phyloP scores from a whole-genome alignment of 2,329 filamentous ascomycete species.

The Dactylellina cionopaga region DNA sequence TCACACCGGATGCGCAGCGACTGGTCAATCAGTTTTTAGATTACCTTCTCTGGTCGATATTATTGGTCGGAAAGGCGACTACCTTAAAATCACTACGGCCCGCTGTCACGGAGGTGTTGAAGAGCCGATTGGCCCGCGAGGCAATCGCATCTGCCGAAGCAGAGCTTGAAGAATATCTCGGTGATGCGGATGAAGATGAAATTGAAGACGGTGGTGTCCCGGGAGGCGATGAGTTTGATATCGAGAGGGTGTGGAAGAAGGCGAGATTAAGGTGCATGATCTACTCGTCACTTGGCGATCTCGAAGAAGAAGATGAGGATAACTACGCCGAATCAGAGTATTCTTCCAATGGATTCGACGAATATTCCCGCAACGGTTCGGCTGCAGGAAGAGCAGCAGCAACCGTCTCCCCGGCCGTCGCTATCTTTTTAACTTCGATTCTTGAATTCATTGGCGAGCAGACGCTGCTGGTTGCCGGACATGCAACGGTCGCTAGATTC shows the following conservation, averaged over 20 bases:
- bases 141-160: conserved; percentile 85
- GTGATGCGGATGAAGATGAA: conserved; percentile 76
- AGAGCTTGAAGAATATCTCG: conserved; percentile 86
- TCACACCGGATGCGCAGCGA: conserved; percentile 71
- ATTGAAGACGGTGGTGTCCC: conserved; percentile 62
- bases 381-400: conserved; percentile 31
- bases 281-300: conserved; percentile 92
- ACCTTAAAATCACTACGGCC: conserved; percentile 72
- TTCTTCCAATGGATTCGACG: conserved; percentile 70
- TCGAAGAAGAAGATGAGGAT: conserved; percentile 98
- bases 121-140: conserved; percentile 85
- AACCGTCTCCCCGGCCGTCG: conserved; percentile 86
- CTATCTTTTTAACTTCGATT: conserved; percentile 95
- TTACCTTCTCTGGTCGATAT: conserved; percentile 88
- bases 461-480: conserved; percentile 83
- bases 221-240: conserved; percentile 75
- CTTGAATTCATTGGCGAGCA: conserved; percentile 94
- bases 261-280: conserved; percentile 96
- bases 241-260: conserved; percentile 94
- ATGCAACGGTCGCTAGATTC: conserved; percentile 79
- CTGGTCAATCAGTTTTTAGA: conserved; percentile 93
- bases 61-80: conserved; percentile 81
- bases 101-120: conserved; percentile 85
- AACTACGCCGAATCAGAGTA: conserved; percentile 83
- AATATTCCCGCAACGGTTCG: conserved; percentile 55